These are phyloP conservation scores for Biscutella laevigata DNA, from an alignment of 441 rosid genomes.

Conservation along the genomic window DNA sequence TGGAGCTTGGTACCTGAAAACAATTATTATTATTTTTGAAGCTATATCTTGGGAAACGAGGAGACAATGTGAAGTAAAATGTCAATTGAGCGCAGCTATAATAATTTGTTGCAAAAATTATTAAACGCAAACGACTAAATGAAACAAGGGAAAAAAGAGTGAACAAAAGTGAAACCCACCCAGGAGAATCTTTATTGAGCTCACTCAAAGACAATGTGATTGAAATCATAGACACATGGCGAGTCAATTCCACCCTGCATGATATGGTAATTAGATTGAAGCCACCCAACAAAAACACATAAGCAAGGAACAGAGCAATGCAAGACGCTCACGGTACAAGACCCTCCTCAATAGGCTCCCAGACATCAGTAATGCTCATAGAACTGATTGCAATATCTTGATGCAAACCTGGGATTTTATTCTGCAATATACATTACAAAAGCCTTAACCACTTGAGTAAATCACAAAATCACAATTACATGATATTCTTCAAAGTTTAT, in stretches of 20 bases:
- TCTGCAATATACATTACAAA: slow-evolving; percentile 36
- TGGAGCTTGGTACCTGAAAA: slow-evolving; percentile 78
- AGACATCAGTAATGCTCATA: slow-evolving; percentile 71
- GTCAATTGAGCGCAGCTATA: too few species aligned
- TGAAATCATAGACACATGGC: slow-evolving; percentile 89
- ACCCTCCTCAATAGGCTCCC: slow-evolving; percentile 96
- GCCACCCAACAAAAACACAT: background rate
- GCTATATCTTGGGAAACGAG: background rate
- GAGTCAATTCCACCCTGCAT: slow-evolving; percentile 86
- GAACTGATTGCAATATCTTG: slow-evolving; percentile 84
- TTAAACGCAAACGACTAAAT: background rate
- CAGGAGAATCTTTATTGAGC: slow-evolving; percentile 61
- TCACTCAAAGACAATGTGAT: slow-evolving; percentile 65
- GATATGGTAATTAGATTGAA: slow-evolving; percentile 15
- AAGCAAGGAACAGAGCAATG: background rate
- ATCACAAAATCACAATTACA: background rate
- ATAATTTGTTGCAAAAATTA: too few species aligned
- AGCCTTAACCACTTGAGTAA: background rate
- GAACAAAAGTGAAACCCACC: slow-evolving; percentile 39
- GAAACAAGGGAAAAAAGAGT: background rate
- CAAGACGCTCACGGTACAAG: slow-evolving; percentile 58
- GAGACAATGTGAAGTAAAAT: background rate
- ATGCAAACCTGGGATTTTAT: slow-evolving; percentile 64
- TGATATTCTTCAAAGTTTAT: background rate
- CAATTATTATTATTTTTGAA: background rate